Conservation (phyloP, 208 protist genomes). For the Balamuthia mandrillaris region DNA sequence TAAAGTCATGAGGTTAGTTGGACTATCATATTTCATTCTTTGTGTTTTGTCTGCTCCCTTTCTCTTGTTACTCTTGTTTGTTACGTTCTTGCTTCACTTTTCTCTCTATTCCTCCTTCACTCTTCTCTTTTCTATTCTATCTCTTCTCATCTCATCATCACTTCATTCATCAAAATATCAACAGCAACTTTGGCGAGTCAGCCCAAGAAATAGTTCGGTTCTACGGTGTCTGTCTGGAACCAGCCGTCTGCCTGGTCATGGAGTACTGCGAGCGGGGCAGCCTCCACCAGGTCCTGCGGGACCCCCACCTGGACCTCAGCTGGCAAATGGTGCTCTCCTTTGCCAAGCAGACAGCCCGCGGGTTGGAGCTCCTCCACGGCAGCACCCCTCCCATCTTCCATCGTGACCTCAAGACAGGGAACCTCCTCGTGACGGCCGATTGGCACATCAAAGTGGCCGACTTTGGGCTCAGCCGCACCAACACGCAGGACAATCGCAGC, state of each 20-base stretch:
- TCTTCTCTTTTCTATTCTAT: not conserved
- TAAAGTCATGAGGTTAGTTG: slow-evolving; percentile 56
- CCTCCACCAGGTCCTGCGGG: not conserved
- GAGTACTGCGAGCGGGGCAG: slow-evolving; percentile 4
- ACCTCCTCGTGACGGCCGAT: slow-evolving; percentile 1
- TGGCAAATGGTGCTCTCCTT: slow-evolving; percentile 21
- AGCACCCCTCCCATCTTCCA: not conserved
- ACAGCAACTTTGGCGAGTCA: not conserved
- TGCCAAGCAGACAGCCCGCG: not conserved
- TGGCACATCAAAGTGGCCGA: slow-evolving; percentile 34
- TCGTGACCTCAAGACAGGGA: not conserved
- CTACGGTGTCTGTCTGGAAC: slow-evolving; percentile 11
- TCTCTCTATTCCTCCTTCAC: too few relatives aligned
- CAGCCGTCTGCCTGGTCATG: slow-evolving; percentile 27
- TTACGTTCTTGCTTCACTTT: too few relatives aligned
- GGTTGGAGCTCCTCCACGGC: not conserved
- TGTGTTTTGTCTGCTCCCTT: too few relatives aligned
- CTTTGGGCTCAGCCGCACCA: not conserved
- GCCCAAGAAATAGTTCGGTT: not conserved
- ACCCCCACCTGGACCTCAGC: not conserved
- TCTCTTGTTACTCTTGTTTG: too few relatives aligned
- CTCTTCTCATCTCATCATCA: not conserved
- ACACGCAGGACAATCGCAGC: not conserved
- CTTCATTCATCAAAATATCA: not conserved
- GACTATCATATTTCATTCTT: too few relatives aligned